Evolutionary conservation across 176 grass and related monocot species (phyloP).

Genomic region (Aegilops tauschii): DNA sequence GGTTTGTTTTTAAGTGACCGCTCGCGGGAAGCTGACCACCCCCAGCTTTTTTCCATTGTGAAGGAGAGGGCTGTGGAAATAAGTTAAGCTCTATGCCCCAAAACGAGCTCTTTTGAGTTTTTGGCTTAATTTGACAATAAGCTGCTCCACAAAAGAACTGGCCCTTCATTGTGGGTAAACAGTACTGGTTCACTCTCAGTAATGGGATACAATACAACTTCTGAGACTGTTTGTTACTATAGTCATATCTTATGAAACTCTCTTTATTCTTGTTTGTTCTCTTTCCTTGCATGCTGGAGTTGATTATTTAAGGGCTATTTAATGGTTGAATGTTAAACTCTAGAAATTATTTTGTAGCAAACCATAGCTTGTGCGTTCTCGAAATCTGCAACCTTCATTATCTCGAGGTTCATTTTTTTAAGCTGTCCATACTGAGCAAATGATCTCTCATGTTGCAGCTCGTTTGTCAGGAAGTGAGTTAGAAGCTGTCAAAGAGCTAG

Average conservation of each 20-base stretch:
- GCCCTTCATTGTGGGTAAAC: not conserved
- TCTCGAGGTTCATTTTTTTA: not conserved
- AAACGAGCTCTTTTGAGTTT: too few relatives aligned
- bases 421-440: slow-evolving; percentile 22
- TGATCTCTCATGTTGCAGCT: slow-evolving; percentile 47
- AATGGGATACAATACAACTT: not conserved
- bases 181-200: not conserved
- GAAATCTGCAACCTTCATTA: not conserved
- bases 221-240: not conserved
- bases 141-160: too few relatives aligned
- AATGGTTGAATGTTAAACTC: not conserved
- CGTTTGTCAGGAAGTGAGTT: slow-evolving; percentile 68
- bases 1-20: too few relatives aligned
- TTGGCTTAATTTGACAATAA: too few relatives aligned
- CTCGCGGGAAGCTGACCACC: too few relatives aligned
- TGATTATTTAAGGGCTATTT: not conserved
- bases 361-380: not conserved
- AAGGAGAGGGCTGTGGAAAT: too few relatives aligned
- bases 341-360: not conserved
- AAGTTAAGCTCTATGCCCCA: too few relatives aligned
- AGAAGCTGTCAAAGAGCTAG: slow-evolving; percentile 72
- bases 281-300: slow-evolving; percentile 7
- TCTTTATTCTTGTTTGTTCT: not conserved
- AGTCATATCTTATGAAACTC: not conserved
- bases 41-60: too few relatives aligned